Base-by-base conservation (phyloP, 1,139 yeast genomes). In the Candida sanyaensis region DNA sequence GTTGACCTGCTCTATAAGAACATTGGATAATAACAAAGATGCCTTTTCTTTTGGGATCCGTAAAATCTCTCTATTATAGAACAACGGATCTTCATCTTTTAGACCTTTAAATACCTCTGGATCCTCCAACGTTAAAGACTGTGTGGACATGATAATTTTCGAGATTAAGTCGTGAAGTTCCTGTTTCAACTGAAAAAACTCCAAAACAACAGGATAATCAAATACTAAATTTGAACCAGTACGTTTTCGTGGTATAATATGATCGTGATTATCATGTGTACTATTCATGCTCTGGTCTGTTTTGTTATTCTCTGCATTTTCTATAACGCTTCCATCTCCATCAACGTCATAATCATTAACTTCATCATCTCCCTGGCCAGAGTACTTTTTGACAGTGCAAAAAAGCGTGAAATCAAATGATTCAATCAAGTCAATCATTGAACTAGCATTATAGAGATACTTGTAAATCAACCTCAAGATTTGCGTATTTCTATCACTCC, bases 121-220 rank as follows among this genome's bases (percentile, higher is more conserved):
- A 58, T 88, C 95, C 32, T 78, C 81, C 12, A 87, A 70, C 0
- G 96, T 86, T 17, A 88, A 69, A 5, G 84, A 77, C 58, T 88
- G 96, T 0, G 89, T 77, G 27, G 86, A 81, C 77, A 87, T 78
- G 27, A 88, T 74, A 12, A 89, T 72, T 28, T 78, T 78, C 6
- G 84, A 72, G 37, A 86, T 71, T 5, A 78, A 66, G 55, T 87
- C 85, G 63, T 90, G 93, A 39, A 88, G 65, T 21, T 80, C 75
- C 60, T 90, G 97, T 58, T 90, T 91, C 43, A 80, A 71, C 53
- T 86, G 87, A 60, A 86, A 80, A 61, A 88, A 89, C 46, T 89
- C 96, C 33, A 84, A 74, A 9, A 90, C 77, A 17, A 86, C 73
- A 1, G 89, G 86, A 56, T 84, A 78, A 45, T 82, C 82, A 55